Conservation (phyloP, 1,139 yeast genomes). For the Magnusiomyces paraingens region DNA sequence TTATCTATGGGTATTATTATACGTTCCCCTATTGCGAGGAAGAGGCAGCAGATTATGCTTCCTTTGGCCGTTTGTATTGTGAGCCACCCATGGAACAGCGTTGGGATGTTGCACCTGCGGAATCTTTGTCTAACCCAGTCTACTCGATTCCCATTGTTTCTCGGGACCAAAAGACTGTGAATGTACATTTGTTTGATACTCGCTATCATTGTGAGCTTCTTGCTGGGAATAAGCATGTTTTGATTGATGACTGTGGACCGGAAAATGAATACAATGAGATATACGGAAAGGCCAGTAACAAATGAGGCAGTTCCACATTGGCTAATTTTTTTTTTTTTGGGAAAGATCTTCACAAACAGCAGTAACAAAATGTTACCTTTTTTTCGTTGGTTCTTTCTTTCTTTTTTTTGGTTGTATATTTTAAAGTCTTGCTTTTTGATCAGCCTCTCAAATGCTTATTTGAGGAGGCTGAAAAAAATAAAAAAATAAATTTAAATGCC, state of each 20-base stretch:
- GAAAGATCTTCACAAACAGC: too few relatives aligned
- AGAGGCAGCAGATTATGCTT: slow-evolving; percentile 3
- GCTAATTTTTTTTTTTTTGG: too few relatives aligned
- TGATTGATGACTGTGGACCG: neutral
- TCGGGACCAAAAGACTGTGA: neutral
- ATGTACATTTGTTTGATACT: neutral
- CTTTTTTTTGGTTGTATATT: too few relatives aligned
- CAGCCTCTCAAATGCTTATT: too few relatives aligned
- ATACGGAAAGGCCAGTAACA: neutral
- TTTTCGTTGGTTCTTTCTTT: too few relatives aligned
- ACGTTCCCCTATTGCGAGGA: neutral
- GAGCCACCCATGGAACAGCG: slow-evolving; percentile 5
- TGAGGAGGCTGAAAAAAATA: too few relatives aligned
- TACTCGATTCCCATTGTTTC: slow-evolving; percentile 2
- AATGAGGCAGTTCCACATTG: too few relatives aligned
- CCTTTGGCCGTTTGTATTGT: neutral
- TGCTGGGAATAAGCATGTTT: neutral
- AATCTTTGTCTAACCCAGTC: slow-evolving; percentile 2
- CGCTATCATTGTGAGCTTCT: neutral
- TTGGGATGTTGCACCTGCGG: slow-evolving; percentile 5
- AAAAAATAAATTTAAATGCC: too few relatives aligned
- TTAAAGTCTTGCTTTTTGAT: too few relatives aligned
- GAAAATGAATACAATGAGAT: slow-evolving; percentile 1
- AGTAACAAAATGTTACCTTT: too few relatives aligned
- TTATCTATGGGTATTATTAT: slow-evolving; percentile 4